Conservation (phyloP, 1,139 yeast species). For the Candida tetrigidarum region DNA sequence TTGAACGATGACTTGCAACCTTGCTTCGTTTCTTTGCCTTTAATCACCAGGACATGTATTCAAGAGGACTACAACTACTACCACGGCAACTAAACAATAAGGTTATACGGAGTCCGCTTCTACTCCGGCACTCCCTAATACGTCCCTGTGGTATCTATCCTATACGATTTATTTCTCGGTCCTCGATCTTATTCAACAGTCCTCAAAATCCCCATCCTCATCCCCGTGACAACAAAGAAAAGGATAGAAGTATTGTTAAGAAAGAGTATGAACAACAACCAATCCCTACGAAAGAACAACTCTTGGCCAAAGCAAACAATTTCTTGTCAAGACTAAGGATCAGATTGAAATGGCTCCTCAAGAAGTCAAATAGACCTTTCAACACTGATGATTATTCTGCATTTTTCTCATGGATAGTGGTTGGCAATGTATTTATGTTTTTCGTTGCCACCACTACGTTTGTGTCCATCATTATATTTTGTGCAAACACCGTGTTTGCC, state of each 20-base stretch:
- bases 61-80: slow-evolving; percentile 3
- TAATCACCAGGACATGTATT: not conserved
- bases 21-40: not conserved
- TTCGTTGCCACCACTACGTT: slow-evolving; percentile 90
- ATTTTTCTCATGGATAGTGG: slow-evolving; percentile 85
- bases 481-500: slow-evolving; percentile 85
- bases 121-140: not conserved
- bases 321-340: slow-evolving; percentile 55
- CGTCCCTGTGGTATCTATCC: not conserved
- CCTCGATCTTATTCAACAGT: not conserved
- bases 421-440: slow-evolving; percentile 81
- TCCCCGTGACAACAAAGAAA: not conserved
- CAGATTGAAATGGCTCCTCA: slow-evolving; percentile 72
- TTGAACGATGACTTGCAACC: not conserved
- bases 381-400: slow-evolving; percentile 91
- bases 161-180: not conserved
- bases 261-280: not conserved
- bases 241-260: not conserved
- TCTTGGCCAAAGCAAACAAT: slow-evolving; percentile 55
- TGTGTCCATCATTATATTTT: slow-evolving; percentile 73
- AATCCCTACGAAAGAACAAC: slow-evolving; percentile 47
- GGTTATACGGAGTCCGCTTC: not conserved
- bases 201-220: not conserved
- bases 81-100: not conserved
- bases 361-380: slow-evolving; percentile 61